phyloP scores from a whole-genome alignment of 106 monocot genomes.

The Dioscorea alata region DNA sequence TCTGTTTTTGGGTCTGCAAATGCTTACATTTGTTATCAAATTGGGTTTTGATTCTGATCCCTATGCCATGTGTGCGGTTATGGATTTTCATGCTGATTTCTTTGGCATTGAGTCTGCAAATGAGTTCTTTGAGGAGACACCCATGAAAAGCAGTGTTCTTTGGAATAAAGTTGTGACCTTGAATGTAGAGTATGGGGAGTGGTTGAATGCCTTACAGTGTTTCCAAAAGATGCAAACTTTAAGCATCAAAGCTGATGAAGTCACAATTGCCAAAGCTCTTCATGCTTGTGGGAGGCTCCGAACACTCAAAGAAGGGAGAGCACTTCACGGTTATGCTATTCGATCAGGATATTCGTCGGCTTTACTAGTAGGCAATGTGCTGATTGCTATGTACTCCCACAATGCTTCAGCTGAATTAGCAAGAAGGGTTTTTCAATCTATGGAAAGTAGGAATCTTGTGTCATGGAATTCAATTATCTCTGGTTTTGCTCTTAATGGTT shows the following conservation, averaged over 20 bases:
- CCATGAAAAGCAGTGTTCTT: slow-evolving; percentile 14
- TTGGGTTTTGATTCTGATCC: slow-evolving; percentile 18
- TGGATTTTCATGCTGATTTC: slow-evolving; percentile 44
- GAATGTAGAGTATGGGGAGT: slow-evolving; percentile 25
- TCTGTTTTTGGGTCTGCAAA: slow-evolving; percentile 25
- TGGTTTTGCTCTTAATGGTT: slow-evolving; percentile 40
- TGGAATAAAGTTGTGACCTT: slow-evolving; percentile 44
- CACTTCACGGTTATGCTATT: slow-evolving; percentile 31
- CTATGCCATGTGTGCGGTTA: slow-evolving; percentile 27
- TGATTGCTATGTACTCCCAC: slow-evolving; percentile 61
- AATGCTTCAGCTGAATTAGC: slow-evolving; percentile 28
- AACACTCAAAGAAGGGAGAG: slow-evolving; percentile 30
- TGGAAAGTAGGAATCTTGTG: slow-evolving; percentile 21
- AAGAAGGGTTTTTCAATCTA: slow-evolving; percentile 37
- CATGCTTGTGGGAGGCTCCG: slow-evolving; percentile 36
- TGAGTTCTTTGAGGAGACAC: slow-evolving; percentile 23
- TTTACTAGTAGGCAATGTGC: slow-evolving; percentile 33
- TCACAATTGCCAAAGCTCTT: slow-evolving; percentile 31
- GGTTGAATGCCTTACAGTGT: slow-evolving; percentile 17
- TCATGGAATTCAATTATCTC: slow-evolving; percentile 71
- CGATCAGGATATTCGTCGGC: slow-evolving; percentile 6
- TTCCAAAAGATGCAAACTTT: slow-evolving; percentile 34
- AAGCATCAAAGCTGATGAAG: slow-evolving; percentile 25
- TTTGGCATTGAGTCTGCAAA: slow-evolving; percentile 18
- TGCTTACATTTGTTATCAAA: slow-evolving; percentile 34